phyloP scores from a whole-genome alignment of 176 grass and related monocot species.

The Bromus sterilis region DNA sequence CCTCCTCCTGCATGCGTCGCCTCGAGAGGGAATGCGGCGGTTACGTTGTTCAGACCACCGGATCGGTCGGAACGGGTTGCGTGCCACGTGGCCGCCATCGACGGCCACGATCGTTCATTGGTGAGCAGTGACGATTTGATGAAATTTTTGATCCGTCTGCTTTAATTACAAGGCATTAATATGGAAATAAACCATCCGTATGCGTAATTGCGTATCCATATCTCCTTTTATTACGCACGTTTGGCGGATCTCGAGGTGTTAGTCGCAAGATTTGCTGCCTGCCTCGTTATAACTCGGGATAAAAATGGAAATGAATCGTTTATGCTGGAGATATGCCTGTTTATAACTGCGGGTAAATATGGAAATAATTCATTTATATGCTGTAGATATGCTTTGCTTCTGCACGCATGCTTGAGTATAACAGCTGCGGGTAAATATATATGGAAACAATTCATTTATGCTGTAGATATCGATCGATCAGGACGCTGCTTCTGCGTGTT shows the following conservation, averaged over 20 bases:
- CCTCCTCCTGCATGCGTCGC: too few species aligned
- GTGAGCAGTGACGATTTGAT: background rate
- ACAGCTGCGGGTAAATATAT: background rate
- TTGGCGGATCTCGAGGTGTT: too few species aligned
- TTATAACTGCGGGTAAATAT: background rate
- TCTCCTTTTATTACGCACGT: too few species aligned
- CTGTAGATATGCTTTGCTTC: background rate
- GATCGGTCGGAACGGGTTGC: background rate
- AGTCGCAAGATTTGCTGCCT: background rate
- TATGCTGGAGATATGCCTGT: background rate
- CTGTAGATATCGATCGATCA: background rate
- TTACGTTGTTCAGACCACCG: constrained; percentile 15
- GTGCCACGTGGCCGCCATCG: background rate
- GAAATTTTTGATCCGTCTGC: background rate
- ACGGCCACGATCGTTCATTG: background rate
- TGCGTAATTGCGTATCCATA: too few species aligned
- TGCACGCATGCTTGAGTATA: background rate
- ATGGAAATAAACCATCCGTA: too few species aligned
- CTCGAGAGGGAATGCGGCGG: too few species aligned
- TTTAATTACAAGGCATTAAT: too few species aligned
- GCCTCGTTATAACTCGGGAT: too few species aligned
- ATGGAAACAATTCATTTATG: background rate
- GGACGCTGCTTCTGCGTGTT: too few species aligned
- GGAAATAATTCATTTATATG: background rate
- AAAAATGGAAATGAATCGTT: too few species aligned